Percentiles rank a stretch among this genome's conserved stretches.
Conservation (phyloP, 371 early-diverging fungal species). For the Synchytrium microbalum region DNA sequence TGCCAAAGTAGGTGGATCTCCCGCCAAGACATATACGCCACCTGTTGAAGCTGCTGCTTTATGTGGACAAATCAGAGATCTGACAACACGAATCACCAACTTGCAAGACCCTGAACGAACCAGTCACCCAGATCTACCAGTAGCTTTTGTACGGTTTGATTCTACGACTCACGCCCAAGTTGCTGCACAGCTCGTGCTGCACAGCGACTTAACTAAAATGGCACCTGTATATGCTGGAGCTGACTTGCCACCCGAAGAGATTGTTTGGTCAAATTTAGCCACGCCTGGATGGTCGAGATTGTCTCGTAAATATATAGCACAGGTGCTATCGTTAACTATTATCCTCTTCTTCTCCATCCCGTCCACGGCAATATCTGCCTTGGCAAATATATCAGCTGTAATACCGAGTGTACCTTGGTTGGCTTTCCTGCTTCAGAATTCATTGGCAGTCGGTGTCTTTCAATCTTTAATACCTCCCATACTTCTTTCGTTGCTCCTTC, state of each 20-base stretch:
- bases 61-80: neutral
- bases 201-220: neutral
- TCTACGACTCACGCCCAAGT: neutral
- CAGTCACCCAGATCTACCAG: neutral
- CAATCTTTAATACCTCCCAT: neutral
- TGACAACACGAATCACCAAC: neutral
- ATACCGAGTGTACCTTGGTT: neutral
- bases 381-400: neutral
- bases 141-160: neutral
- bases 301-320: neutral
- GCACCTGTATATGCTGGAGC: neutral
- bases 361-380: neutral
- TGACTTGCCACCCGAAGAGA: neutral
- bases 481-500: neutral
- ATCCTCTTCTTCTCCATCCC: neutral
- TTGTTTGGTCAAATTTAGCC: neutral
- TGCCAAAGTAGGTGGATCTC: neutral
- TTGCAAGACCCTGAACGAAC: neutral
- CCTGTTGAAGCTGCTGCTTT: neutral
- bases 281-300: neutral
- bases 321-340: neutral
- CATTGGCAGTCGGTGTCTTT: neutral
- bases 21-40: neutral
- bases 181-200: neutral
- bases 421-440: neutral